Evolutionary conservation across 352 stramenopile genomes (phyloP), one percentile per base, ranked within the genome.

Genomic region (Globisporangium carolinianum): DNA sequence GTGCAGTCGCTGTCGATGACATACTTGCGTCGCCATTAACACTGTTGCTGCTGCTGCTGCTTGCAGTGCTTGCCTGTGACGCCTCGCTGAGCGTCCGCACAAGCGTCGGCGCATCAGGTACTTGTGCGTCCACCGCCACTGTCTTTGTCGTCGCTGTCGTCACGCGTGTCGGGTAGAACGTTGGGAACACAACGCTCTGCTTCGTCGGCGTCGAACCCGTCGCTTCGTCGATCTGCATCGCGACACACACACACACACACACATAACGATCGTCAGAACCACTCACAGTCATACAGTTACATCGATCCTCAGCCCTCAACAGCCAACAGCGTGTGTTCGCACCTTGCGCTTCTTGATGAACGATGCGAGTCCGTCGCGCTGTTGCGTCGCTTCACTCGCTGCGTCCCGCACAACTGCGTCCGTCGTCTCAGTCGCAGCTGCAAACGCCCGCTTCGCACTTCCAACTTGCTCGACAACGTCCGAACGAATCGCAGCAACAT

Each of bases 271-370:
- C 42, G 42, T 47, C n/a, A 17, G 42, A 15, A 47, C n/a, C 42
- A 47, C 5, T 47, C 5, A 11, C 11, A 15, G 1, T 32, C 39
- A 47, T 14, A 42, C 4, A 55, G 39, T 43, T 2, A 14, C 39
- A 12, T 43, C 39, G 39, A 2, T 12, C 11, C 7, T 43, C 39
- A 43, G 39, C 11, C 39, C 11, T 43, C 11, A 43, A 43, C 39
- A 43, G 39, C 39, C 39, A 43, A n/a, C n/a, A 32, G 3, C 5
- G n/a, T 9, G 9, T 14, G 17, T 9, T 12, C 24, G 38, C 37
- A 85, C 75, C 71, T 72, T 72, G 65, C 71, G 54, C 49, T 83
- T 81, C 64, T 81, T 81, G 57, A 83, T 64, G 60, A 69, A 86
- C 11, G 63, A 51, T 52, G 72, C 67, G 35, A 81, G 66, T 11